These are phyloP conservation scores for Cytospora mali DNA, from an alignment of 2,329 filamentous ascomycete genomes.

Conservation along the genomic window DNA sequence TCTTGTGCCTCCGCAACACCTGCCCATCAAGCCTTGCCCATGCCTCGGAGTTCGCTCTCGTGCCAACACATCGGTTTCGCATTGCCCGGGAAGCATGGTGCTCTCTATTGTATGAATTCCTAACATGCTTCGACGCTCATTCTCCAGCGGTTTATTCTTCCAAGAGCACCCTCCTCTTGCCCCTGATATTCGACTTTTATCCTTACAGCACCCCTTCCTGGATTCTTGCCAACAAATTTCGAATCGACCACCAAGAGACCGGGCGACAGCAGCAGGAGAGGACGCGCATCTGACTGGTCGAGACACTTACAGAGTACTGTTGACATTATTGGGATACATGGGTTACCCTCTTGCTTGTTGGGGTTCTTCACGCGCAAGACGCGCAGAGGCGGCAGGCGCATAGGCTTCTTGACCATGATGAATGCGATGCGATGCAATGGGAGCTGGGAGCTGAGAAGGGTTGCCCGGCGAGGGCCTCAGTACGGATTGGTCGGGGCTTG, in stretches of 20 bases:
- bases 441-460: neutral
- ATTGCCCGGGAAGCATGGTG: neutral
- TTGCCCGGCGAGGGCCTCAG: conserved; percentile 25
- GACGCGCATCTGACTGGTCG: conserved; percentile 4
- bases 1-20: neutral
- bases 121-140: neutral
- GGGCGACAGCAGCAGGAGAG: neutral
- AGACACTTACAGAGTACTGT: conserved; percentile 56
- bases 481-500: neutral
- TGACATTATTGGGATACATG: conserved; percentile 60
- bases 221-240: neutral
- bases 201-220: neutral
- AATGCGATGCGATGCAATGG: neutral
- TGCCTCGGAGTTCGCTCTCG: neutral
- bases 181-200: neutral
- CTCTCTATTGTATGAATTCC: neutral
- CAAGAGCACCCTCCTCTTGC: neutral
- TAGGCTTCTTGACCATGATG: conserved; percentile 53
- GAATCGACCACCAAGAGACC: too few relatives aligned
- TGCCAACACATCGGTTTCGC: neutral
- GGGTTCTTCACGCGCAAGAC: conserved; percentile 57
- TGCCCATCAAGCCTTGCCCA: neutral
- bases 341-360: conserved; percentile 52
- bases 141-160: neutral
- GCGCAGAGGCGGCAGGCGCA: conserved; percentile 61